These are phyloP conservation scores for Pseudocercospora fijiensis DNA, from an alignment of 2,329 filamentous ascomycete species.

Conservation along the genomic window DNA sequence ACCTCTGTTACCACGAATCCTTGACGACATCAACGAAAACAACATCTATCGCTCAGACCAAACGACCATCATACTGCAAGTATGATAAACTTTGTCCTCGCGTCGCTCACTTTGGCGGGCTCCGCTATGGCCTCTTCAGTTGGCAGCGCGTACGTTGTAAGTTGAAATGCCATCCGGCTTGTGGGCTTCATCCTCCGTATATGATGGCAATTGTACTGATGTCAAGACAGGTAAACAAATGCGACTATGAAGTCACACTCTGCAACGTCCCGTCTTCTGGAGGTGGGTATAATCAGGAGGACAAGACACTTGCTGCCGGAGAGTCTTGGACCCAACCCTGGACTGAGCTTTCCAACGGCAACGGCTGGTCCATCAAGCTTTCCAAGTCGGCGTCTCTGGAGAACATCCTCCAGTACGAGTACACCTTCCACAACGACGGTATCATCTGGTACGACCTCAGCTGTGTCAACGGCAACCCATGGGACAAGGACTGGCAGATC, in stretches of 20 bases:
- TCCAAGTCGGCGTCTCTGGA: slow-evolving; percentile 31
- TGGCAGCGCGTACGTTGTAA: slow-evolving; percentile 34
- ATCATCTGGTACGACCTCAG: slow-evolving; percentile 43
- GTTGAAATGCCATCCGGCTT: neutral
- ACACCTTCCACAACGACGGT: slow-evolving; percentile 40
- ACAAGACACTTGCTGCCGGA: slow-evolving; percentile 30
- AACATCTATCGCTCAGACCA: slow-evolving; percentile 10
- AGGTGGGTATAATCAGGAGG: slow-evolving; percentile 29
- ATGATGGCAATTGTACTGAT: neutral
- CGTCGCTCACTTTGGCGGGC: slow-evolving; percentile 30
- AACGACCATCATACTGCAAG: slow-evolving; percentile 11
- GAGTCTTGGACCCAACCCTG: slow-evolving; percentile 37
- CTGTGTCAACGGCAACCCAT: slow-evolving; percentile 42
- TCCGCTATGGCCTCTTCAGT: slow-evolving; percentile 26
- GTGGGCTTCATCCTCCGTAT: neutral
- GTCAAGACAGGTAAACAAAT: slow-evolving; percentile 29
- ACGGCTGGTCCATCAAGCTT: slow-evolving; percentile 44
- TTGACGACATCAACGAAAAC: slow-evolving; percentile 5
- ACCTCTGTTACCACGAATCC: slow-evolving; percentile 5
- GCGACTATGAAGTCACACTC: slow-evolving; percentile 36
- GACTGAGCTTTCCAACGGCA: slow-evolving; percentile 36
- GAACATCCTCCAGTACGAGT: slow-evolving; percentile 43
- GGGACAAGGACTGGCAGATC: slow-evolving; percentile 41
- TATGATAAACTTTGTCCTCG: slow-evolving; percentile 28
- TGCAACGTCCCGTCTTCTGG: slow-evolving; percentile 34